Conservation (phyloP, 768 basidiomycete genomes). For the Trametes cubensis region DNA sequence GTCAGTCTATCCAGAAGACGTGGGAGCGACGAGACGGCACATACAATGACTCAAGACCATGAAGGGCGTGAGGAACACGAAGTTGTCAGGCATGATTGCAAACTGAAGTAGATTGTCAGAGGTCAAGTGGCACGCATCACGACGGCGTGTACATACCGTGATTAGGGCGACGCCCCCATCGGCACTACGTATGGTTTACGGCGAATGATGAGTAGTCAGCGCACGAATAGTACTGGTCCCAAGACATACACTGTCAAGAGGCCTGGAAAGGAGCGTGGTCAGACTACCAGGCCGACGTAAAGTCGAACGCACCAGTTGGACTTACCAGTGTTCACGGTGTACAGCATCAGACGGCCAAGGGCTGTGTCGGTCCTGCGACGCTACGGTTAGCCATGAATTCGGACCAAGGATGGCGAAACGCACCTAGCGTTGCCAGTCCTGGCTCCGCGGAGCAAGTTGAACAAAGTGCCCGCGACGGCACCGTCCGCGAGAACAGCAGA, state of each 20-base stretch:
- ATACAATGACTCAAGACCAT: constrained; percentile 55
- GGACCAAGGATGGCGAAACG: neutral
- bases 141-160: constrained; percentile 30
- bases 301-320: neutral
- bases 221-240: neutral
- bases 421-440: constrained; percentile 56
- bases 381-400: neutral
- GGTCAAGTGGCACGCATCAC: neutral
- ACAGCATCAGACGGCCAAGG: constrained; percentile 50
- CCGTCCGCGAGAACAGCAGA: constrained; percentile 53
- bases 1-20: neutral
- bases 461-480: constrained; percentile 52
- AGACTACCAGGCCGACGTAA: neutral
- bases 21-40: constrained; percentile 20
- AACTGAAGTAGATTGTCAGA: constrained; percentile 32
- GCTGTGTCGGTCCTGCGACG: constrained; percentile 51
- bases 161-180: constrained; percentile 51
- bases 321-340: constrained; percentile 58
- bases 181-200: constrained; percentile 35
- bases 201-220: neutral
- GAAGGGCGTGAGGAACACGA: constrained; percentile 58
- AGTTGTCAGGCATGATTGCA: constrained; percentile 55
- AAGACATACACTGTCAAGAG: constrained; percentile 39
- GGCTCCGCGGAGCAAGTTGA: constrained; percentile 49
- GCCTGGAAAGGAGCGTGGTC: constrained; percentile 38